A percentile compares a stretch with the other conserved stretches of the same genome.
Conservation (phyloP, 495 filamentous ascomycete species). For the Collariella sp. region DNA sequence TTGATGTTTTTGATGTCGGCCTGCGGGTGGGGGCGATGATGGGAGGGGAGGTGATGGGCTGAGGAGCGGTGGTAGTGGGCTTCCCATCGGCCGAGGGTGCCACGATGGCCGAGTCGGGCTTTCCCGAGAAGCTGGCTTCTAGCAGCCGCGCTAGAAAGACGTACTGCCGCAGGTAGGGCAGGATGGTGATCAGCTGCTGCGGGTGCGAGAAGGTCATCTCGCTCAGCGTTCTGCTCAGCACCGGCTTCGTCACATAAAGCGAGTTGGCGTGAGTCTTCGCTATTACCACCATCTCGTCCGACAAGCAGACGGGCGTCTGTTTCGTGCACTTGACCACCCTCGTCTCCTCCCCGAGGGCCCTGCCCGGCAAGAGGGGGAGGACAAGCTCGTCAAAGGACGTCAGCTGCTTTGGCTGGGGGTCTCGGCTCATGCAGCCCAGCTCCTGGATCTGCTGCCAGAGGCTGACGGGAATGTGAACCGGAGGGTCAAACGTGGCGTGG, state of each 20-base stretch:
- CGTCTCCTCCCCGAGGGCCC: conserved; percentile 32
- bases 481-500: conserved; percentile 74
- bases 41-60: too few relatives aligned
- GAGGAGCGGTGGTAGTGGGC: too few relatives aligned
- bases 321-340: conserved; percentile 31
- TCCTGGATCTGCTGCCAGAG: conserved; percentile 60
- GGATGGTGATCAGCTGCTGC: conserved; percentile 66
- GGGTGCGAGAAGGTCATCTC: conserved; percentile 82
- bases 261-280: conserved; percentile 54
- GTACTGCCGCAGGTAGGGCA: conserved; percentile 71
- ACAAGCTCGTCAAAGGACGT: conserved; percentile 61
- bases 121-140: conserved; percentile 46
- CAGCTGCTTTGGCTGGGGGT: conserved; percentile 39
- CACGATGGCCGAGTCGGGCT: background rate
- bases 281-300: conserved; percentile 29
- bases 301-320: conserved; percentile 25
- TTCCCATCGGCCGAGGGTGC: background rate
- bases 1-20: conserved; percentile 7
- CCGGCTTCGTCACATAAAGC: conserved; percentile 60
- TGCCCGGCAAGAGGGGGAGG: conserved; percentile 40
- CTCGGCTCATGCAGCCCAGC: conserved; percentile 46
- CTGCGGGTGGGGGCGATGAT: background rate
- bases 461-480: conserved; percentile 61
- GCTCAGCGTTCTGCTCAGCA: conserved; percentile 57
- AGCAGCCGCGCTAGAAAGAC: conserved; percentile 58